phyloP scores from a whole-genome alignment of 371 early-diverging fungal genomes.

The Apophysomyces trapeziformis region DNA sequence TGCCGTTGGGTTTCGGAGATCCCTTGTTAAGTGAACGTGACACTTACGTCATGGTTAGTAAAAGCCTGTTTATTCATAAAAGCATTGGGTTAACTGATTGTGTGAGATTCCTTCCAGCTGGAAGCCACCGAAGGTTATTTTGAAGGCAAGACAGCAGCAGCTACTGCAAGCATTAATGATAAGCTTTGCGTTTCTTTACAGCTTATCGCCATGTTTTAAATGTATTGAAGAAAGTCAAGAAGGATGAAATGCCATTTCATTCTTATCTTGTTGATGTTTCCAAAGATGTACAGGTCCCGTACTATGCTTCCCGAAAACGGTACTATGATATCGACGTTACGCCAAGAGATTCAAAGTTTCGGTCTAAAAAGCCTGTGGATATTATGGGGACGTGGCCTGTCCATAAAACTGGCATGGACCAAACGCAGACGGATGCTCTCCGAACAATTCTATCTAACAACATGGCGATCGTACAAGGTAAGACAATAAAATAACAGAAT shows the following conservation, averaged over 20 bases:
- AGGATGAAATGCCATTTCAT: slow-evolving; percentile 42
- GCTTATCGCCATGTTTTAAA: slow-evolving; percentile 42
- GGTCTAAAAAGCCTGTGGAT: slow-evolving; percentile 32
- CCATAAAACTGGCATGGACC: slow-evolving; percentile 45
- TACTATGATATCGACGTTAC: slow-evolving; percentile 38
- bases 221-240: slow-evolving; percentile 48
- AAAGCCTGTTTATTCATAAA: too few species aligned
- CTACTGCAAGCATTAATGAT: neutral
- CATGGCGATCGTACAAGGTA: slow-evolving; percentile 62
- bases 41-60: slow-evolving; percentile 41
- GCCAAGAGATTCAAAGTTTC: neutral
- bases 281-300: slow-evolving; percentile 32
- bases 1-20: slow-evolving; percentile 51
- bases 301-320: slow-evolving; percentile 42
- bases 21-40: slow-evolving; percentile 36
- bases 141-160: slow-evolving; percentile 36
- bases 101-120: slow-evolving; percentile 19
- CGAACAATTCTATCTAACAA: slow-evolving; percentile 56
- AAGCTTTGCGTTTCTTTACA: neutral
- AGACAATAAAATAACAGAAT: neutral
- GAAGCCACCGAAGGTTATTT: slow-evolving; percentile 57
- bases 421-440: slow-evolving; percentile 58
- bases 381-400: slow-evolving; percentile 36
- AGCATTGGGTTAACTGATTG: too few species aligned
- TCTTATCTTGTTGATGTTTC: slow-evolving; percentile 43